Evolutionary conservation across 2,329 filamentous ascomycete species (phyloP).

Genomic region (Monosporascus sp.): DNA sequence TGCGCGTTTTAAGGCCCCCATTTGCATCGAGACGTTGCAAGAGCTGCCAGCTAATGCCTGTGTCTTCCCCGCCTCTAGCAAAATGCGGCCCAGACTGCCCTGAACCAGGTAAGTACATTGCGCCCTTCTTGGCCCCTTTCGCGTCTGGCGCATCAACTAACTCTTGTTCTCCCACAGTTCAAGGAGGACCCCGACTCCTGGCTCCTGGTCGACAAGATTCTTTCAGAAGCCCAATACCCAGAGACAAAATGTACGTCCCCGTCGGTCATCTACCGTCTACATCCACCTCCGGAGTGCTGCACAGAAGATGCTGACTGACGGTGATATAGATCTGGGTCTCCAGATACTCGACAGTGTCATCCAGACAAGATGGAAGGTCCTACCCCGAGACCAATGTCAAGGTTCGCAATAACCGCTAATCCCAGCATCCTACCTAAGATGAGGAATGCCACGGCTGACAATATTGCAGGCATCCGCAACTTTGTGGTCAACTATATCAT

Average conservation of each 20-base stretch:
- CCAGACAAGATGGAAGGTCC: conserved; percentile 97
- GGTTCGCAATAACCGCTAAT: conserved; percentile 44
- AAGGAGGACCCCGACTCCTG: conserved; percentile 98
- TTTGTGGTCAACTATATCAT: conserved; percentile 99
- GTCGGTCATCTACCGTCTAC: neutral
- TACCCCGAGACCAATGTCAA: conserved; percentile 93
- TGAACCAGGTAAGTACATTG: conserved; percentile 72
- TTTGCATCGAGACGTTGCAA: neutral
- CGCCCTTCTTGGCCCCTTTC: conserved; percentile 2
- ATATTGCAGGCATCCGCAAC: conserved; percentile 78
- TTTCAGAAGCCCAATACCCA: conserved; percentile 85
- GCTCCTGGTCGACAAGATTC: conserved; percentile 95
- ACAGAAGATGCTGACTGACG: conserved; percentile 15
- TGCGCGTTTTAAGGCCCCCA: neutral
- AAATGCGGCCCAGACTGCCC: conserved; percentile 88
- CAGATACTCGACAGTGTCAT: conserved; percentile 98
- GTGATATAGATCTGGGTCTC: conserved; percentile 70
- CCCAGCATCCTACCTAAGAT: neutral
- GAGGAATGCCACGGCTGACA: conserved; percentile 8
- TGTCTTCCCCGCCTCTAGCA: conserved; percentile 55
- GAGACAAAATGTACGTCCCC: conserved; percentile 84
- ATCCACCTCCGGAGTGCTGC: neutral
- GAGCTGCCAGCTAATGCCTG: conserved; percentile 13
- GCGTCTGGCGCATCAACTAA: conserved; percentile 20
- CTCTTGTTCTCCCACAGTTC: conserved; percentile 57